These are phyloP conservation scores for Gillenia trifoliata DNA, from an alignment of 306 rosid genomes.

Conservation along the genomic window DNA sequence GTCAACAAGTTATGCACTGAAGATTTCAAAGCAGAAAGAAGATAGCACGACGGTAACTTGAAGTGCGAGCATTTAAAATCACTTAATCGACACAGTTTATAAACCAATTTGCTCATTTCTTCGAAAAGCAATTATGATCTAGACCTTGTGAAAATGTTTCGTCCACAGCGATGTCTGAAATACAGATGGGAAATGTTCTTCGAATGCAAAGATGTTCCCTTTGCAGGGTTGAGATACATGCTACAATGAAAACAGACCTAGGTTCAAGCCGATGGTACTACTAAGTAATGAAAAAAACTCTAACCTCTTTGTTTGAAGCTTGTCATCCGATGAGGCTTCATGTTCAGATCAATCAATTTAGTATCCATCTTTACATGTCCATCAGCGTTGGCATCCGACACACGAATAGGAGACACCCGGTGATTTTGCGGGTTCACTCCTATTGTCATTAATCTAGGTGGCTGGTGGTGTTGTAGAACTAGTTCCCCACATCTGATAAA, in stretches of 20 bases:
- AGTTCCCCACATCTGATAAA: too few relatives aligned
- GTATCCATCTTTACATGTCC: conserved; percentile 59
- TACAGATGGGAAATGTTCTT: too few relatives aligned
- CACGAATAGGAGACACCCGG: conserved; percentile 36
- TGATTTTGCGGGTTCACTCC: conserved; percentile 71
- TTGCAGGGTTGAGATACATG: too few relatives aligned
- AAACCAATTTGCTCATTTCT: background rate
- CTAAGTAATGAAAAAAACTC: too few relatives aligned
- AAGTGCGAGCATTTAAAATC: background rate
- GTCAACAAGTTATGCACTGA: too few relatives aligned
- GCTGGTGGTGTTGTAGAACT: conserved; percentile 28
- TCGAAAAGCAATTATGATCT: background rate
- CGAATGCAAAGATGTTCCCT: too few relatives aligned
- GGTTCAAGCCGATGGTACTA: too few relatives aligned
- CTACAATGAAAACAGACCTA: too few relatives aligned
- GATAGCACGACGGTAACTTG: background rate
- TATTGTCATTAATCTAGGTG: conserved; percentile 35
- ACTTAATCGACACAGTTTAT: background rate
- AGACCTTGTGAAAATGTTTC: too few relatives aligned
- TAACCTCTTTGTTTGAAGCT: conserved; percentile 75
- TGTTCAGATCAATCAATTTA: conserved; percentile 83
- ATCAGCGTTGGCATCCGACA: conserved; percentile 46
- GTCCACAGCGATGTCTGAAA: too few relatives aligned
- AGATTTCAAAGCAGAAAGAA: too few relatives aligned
- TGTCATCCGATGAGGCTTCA: conserved; percentile 84